Conservation (phyloP, 1,284 basidiomycete species). For the Rhizoctonia solani region DNA sequence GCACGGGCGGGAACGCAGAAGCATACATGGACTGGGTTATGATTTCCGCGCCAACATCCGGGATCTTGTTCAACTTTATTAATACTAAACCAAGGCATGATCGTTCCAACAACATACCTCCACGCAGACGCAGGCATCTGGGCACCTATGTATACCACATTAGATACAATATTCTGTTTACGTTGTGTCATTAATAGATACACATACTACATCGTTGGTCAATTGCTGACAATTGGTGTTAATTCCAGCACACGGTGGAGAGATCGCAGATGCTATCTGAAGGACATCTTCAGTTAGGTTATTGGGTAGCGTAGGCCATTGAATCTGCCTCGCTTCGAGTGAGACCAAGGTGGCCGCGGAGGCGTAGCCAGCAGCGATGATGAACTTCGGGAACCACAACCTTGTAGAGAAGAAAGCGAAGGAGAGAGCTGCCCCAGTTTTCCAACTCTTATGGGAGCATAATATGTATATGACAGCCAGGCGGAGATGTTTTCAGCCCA, state of each 20-base stretch:
- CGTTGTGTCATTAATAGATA: neutral
- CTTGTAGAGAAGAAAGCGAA: neutral
- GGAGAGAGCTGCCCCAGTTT: neutral
- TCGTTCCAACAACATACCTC: neutral
- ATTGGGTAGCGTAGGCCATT: constrained; percentile 3
- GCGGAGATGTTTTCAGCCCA: too few species aligned
- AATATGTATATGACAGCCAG: neutral
- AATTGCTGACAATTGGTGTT: constrained; percentile 17
- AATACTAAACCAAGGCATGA: neutral
- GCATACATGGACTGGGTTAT: constrained; percentile 37
- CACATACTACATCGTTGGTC: constrained; percentile 20
- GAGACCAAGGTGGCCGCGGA: neutral
- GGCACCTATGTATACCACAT: constrained; percentile 18
- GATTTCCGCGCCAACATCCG: constrained; percentile 35
- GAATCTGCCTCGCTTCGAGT: too few species aligned
- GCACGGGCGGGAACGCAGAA: neutral
- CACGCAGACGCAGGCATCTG: constrained; percentile 19
- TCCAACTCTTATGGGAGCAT: neutral
- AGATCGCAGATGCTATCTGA: constrained; percentile 31
- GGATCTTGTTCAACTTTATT: neutral
- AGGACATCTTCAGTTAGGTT: constrained; percentile 33
- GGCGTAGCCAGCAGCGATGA: neutral
- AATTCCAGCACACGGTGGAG: constrained; percentile 29
- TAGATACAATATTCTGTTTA: neutral
- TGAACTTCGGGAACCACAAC: constrained; percentile 5